Percentiles rank a stretch among this genome's conserved stretches.
These are phyloP conservation scores for Erysimum cheiranthoides DNA, from an alignment of 345 rosid genomes.

Conservation along the genomic window DNA sequence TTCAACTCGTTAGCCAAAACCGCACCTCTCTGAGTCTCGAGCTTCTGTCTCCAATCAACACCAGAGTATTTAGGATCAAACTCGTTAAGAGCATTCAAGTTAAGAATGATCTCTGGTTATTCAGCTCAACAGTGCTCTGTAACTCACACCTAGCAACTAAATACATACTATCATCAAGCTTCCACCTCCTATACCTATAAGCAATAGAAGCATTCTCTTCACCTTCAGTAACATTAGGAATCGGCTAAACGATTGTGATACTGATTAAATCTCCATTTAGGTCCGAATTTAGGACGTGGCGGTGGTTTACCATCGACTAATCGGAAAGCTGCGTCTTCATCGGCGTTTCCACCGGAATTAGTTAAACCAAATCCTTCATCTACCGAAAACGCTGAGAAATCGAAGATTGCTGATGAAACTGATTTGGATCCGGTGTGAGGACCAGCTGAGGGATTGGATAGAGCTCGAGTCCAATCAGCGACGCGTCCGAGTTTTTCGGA, in stretches of 20 bases:
- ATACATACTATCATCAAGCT: slow-evolving; percentile 74
- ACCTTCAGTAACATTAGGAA: slow-evolving; percentile 86
- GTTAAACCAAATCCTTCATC: slow-evolving; percentile 74
- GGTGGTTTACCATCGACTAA: slow-evolving; percentile 92
- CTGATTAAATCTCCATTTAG: slow-evolving; percentile 85
- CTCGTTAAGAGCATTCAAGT: slow-evolving; percentile 94
- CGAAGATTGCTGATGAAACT: slow-evolving; percentile 59
- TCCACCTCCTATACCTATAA: slow-evolving; percentile 92
- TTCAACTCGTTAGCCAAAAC: slow-evolving; percentile 94
- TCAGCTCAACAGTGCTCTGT: slow-evolving; percentile 80
- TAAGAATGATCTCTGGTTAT: slow-evolving; percentile 75
- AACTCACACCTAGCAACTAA: slow-evolving; percentile 91
- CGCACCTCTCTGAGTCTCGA: slow-evolving; percentile 96
- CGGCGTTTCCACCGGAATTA: slow-evolving; percentile 47
- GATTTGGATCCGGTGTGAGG: slow-evolving; percentile 48
- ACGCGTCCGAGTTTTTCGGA: slow-evolving; percentile 90
- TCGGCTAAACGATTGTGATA: slow-evolving; percentile 69
- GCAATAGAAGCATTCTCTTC: slow-evolving; percentile 97
- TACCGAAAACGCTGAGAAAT: slow-evolving; percentile 65
- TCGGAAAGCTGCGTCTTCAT: slow-evolving; percentile 84
- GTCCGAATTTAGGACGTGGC: slow-evolving; percentile 89
- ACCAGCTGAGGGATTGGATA: slow-evolving; percentile 50
- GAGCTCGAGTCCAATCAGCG: slow-evolving; percentile 84
- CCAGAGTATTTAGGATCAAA: slow-evolving; percentile 94
- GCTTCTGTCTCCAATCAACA: slow-evolving; percentile 96